Evolutionary conservation across 495 filamentous ascomycete species (phyloP).

Genomic region (Podospora pseudoanserina): DNA sequence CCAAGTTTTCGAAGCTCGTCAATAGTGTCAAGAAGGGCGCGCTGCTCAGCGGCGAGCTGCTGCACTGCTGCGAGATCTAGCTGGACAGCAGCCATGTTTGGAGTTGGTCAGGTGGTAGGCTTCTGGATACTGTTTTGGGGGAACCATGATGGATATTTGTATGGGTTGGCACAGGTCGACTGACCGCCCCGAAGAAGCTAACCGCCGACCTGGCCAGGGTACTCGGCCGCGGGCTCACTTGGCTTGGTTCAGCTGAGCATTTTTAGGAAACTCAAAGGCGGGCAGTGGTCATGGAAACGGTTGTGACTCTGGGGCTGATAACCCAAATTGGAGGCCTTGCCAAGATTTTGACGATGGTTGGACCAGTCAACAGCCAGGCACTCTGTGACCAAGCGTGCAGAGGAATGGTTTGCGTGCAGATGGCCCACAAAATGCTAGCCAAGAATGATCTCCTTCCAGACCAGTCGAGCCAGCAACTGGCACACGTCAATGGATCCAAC

Average conservation of each 20-base stretch:
- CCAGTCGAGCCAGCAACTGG: conserved; percentile 34
- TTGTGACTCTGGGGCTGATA: no score
- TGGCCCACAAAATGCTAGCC: conserved; percentile 2
- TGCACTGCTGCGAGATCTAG: not conserved
- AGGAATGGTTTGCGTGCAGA: not conserved
- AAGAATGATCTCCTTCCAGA: conserved; percentile 48
- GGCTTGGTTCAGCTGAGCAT: no score
- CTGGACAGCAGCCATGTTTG: not conserved
- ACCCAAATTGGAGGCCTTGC: no score
- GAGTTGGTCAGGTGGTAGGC: not conserved
- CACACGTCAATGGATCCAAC: conserved; percentile 15
- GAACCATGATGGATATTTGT: no score
- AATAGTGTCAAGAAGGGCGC: conserved; percentile 15
- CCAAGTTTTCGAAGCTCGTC: conserved; percentile 13
- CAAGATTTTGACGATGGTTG: not conserved
- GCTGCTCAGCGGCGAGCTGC: conserved; percentile 1
- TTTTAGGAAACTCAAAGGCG: no score
- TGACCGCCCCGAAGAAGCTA: no score
- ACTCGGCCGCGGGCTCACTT: no score
- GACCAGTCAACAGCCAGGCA: not conserved
- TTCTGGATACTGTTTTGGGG: no score
- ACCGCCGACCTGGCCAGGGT: no score
- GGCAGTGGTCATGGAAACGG: no score
- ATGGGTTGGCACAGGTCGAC: no score
- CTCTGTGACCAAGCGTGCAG: not conserved